Base-by-base conservation (phyloP, 1,139 yeast genomes). In the Kodamaea arcana region DNA sequence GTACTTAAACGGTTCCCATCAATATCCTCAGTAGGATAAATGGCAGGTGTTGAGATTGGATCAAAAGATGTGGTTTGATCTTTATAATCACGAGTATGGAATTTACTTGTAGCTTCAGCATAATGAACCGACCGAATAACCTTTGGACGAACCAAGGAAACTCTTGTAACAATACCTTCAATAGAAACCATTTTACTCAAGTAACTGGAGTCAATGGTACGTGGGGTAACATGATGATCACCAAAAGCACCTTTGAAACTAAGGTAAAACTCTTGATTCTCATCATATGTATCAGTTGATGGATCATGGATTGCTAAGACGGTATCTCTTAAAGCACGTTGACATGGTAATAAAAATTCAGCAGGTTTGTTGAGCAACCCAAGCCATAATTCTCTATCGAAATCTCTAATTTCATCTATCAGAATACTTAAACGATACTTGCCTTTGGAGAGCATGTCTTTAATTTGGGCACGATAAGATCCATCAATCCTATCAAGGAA, bases 91-190 rank as follows among this genome's bases (percentile, higher is more conserved):
- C 97, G 76, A 38, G 95, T 85, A 51, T 87, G 90, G 56, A 90
- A 90, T 43, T 83, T 73, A 24, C 83, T 82, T 2, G 95, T 85
- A 33, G 75, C 75, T 40, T 88, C 96, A 40, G 95, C 90, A 57
- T 85, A 92, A 62, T 92, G 98, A 24, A 94, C 97, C 2, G 97
- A 87, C 50, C 95, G 75, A 31, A 88, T 76, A 37, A 92, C 77
- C 56, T 92, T 92, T 22, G 98, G 98, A 42, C 97, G 76, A 30
- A 92, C 95, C 42, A 92, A 69, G 1, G 97, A 88, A 27, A 95
- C 92, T 44, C 94, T 72, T 2, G 98, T 92, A 14, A 92, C 96
- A 50, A 92, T 92, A 38, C 99, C 99, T 62, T 92, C 97, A 24
- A 94, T 71, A 1, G 95, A 83, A 24, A 92, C 80, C 73, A 92